phyloP scores from a whole-genome alignment of 2,329 filamentous ascomycete species.

The Grosmannia clavigera region DNA sequence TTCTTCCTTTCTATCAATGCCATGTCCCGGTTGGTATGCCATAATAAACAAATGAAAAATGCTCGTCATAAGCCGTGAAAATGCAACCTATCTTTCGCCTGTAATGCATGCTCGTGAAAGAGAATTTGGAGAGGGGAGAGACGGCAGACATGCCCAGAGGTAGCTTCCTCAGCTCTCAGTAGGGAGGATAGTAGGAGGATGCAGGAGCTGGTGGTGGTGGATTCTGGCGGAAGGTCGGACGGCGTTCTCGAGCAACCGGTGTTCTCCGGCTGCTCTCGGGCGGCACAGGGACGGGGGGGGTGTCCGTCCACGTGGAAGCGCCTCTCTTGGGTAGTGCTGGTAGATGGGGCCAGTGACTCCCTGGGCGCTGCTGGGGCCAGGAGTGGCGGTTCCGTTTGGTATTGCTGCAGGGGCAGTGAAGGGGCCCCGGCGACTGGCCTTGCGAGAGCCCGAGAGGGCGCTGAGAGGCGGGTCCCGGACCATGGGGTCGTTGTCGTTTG shows the following conservation, averaged over 20 bases:
- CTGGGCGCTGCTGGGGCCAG: background rate
- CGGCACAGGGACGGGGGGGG: slow-evolving; percentile 6
- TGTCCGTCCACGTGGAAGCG: slow-evolving; percentile 6
- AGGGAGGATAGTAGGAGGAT: slow-evolving; percentile 7
- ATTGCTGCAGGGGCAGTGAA: slow-evolving; percentile 20
- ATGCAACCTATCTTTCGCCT: background rate
- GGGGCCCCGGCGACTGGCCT: slow-evolving; percentile 29
- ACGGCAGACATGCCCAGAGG: background rate
- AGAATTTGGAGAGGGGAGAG: background rate
- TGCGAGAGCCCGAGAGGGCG: slow-evolving; percentile 36
- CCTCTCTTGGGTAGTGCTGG: slow-evolving; percentile 5
- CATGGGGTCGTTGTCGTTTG: slow-evolving; percentile 45
- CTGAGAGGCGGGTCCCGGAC: slow-evolving; percentile 50
- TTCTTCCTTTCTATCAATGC: background rate
- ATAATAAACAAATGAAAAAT: background rate
- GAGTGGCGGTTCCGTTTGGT: background rate
- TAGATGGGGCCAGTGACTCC: slow-evolving; percentile 4
- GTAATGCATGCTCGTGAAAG: background rate
- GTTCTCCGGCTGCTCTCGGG: slow-evolving; percentile 7
- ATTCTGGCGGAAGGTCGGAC: slow-evolving; percentile 4
- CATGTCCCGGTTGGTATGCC: background rate
- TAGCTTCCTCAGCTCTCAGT: slow-evolving; percentile 1
- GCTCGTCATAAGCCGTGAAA: background rate
- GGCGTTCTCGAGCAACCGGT: slow-evolving; percentile 5
- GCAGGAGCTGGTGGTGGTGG: slow-evolving; percentile 5